Conservation (phyloP, 805 yeast species). For the Candida xyloterini region DNA sequence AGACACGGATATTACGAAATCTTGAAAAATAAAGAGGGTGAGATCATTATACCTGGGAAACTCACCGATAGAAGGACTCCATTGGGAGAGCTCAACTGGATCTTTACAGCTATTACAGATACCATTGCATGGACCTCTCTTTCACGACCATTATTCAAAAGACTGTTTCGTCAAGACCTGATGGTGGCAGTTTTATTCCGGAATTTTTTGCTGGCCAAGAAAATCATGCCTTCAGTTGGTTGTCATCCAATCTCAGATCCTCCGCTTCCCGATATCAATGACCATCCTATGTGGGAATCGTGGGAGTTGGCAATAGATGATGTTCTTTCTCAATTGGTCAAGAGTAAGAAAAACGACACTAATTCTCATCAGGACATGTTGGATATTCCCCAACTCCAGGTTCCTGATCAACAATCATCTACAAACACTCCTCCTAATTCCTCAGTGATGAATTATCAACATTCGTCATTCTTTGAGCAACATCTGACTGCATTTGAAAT, state of each 20-base stretch:
- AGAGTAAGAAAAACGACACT: slow-evolving; percentile 30
- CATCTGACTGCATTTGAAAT: slow-evolving; percentile 94
- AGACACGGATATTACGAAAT: slow-evolving; percentile 47
- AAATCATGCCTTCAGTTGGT: slow-evolving; percentile 89
- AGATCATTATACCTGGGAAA: slow-evolving; percentile 80
- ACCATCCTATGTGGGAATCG: slow-evolving; percentile 94
- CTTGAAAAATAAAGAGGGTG: slow-evolving; percentile 48
- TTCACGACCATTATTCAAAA: slow-evolving; percentile 82
- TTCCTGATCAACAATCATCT: slow-evolving; percentile 20
- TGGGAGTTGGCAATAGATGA: slow-evolving; percentile 98
- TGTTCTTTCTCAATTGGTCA: slow-evolving; percentile 70
- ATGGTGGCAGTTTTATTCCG: slow-evolving; percentile 96
- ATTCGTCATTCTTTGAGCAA: slow-evolving; percentile 92
- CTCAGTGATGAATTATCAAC: slow-evolving; percentile 58
- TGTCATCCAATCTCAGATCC: slow-evolving; percentile 96
- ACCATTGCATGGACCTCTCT: slow-evolving; percentile 96
- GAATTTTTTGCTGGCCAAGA: slow-evolving; percentile 85
- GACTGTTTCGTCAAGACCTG: slow-evolving; percentile 88
- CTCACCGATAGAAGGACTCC: slow-evolving; percentile 93
- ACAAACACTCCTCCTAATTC: slow-evolving; percentile 15
- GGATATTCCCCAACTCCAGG: slow-evolving; percentile 32
- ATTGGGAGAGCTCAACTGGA: slow-evolving; percentile 94
- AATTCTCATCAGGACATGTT: slow-evolving; percentile 20
- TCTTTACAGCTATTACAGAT: slow-evolving; percentile 95
- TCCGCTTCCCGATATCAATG: slow-evolving; percentile 77